Evolutionary conservation across 768 basidiomycete genomes (phyloP).

Genomic region (Mycena polygramma): DNA sequence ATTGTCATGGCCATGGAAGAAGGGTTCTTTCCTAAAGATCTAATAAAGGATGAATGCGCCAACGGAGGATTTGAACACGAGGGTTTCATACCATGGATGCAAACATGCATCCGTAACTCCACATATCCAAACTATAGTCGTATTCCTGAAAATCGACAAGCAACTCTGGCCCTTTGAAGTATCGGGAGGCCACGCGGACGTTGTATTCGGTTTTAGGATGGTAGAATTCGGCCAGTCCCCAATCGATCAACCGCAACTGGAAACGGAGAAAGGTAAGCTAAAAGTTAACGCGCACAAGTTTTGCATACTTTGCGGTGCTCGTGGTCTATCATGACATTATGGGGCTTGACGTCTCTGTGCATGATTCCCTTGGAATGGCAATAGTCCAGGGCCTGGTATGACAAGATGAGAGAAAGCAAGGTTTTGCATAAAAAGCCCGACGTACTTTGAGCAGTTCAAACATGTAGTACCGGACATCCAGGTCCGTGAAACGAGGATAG

Average conservation of each 20-base stretch:
- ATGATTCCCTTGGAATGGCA: constrained; percentile 99
- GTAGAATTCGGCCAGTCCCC: constrained; percentile 99
- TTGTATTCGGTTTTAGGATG: constrained; percentile 98
- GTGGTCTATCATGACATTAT: constrained; percentile 99
- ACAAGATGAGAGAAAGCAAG: constrained; percentile 34
- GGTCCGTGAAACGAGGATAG: constrained; percentile 95
- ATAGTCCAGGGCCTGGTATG: constrained; percentile 87
- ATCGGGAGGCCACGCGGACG: constrained; percentile 95
- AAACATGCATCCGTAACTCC: constrained; percentile 99
- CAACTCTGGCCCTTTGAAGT: constrained; percentile 98
- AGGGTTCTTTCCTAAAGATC: constrained; percentile 99
- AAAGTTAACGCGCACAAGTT: constrained; percentile 13
- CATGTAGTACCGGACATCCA: constrained; percentile 97
- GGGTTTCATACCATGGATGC: constrained; percentile 88
- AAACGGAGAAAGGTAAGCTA: constrained; percentile 31
- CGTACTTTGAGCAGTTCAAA: constrained; percentile 92
- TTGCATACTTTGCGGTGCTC: constrained; percentile 88
- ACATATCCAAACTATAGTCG: constrained; percentile 98
- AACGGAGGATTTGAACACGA: constrained; percentile 26
- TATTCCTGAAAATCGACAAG: constrained; percentile 99
- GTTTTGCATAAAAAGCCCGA: constrained; percentile 6
- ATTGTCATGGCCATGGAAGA: constrained; percentile 99
- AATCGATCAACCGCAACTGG: constrained; percentile 96
- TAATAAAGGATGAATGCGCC: constrained; percentile 46
- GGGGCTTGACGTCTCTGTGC: constrained; percentile 98